phyloP scores from a whole-genome alignment of 192 early-diverging fungal species.

The Coemansia sp. region DNA sequence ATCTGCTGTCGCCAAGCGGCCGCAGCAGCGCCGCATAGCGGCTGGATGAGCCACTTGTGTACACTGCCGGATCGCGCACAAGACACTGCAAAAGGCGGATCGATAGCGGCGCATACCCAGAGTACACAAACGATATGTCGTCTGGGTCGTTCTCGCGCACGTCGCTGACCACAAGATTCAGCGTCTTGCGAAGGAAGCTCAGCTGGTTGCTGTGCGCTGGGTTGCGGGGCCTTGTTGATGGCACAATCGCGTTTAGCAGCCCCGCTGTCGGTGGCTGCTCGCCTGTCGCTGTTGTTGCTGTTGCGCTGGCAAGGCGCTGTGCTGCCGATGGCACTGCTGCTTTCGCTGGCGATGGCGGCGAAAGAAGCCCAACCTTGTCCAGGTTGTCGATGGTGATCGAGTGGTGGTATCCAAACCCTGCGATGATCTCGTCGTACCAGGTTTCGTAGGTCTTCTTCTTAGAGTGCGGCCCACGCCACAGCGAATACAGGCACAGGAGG shows the following conservation, averaged over 20 bases:
- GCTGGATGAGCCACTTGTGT: slow-evolving; percentile 24
- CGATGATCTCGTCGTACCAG: slow-evolving; percentile 79
- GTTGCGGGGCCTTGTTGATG: slow-evolving; percentile 28
- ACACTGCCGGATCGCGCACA: slow-evolving; percentile 50
- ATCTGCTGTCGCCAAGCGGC: slow-evolving; percentile 35
- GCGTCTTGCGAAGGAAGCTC: slow-evolving; percentile 61
- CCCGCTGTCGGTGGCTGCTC: neutral
- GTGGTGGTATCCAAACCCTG: slow-evolving; percentile 92
- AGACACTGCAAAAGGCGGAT: slow-evolving; percentile 88
- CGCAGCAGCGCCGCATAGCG: slow-evolving; percentile 48
- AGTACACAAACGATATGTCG: slow-evolving; percentile 92
- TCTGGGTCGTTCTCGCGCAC: slow-evolving; percentile 81
- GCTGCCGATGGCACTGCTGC: slow-evolving; percentile 48
- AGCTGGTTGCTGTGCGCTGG: slow-evolving; percentile 32
- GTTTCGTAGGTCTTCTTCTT: slow-evolving; percentile 83
- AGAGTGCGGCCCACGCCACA: slow-evolving; percentile 72
- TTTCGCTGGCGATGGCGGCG: slow-evolving; percentile 49
- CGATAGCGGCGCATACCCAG: slow-evolving; percentile 89
- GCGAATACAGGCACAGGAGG: slow-evolving; percentile 79
- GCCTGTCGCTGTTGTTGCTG: too few relatives aligned
- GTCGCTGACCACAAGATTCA: slow-evolving; percentile 84
- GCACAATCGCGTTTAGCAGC: slow-evolving; percentile 17
- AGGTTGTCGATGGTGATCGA: slow-evolving; percentile 84
- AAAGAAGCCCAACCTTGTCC: slow-evolving; percentile 61
- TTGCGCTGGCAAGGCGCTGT: slow-evolving; percentile 3